Evolutionary conservation across 2,329 filamentous ascomycete species (phyloP), one percentile per base, ranked within the genome.

Genomic region (Penicillium vulpinum): DNA sequence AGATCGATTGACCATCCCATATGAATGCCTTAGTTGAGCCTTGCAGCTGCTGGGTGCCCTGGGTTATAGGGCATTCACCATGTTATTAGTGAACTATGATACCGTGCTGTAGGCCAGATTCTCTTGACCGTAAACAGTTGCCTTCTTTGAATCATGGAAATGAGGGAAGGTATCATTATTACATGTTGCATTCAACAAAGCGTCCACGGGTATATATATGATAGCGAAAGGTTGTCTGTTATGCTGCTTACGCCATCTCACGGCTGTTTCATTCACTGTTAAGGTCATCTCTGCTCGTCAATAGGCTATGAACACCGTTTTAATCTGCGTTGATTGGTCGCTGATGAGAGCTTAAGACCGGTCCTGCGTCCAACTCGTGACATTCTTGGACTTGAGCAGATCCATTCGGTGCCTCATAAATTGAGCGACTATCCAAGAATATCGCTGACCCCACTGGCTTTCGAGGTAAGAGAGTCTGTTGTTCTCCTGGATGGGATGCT

Each of bases 301-400:
- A n/a, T 26, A 5, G 18, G 18, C 9, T 16, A 11, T 46, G 9
- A 9, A 10, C 8, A 22, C 33, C n/a, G 0, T 2, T 11, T 54
- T 24, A 62, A 0, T 5, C 57, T 0, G 58, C 36, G n/a, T 65
- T n/a, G 10, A 65, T 62, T 6, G 63, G 62, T 22, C 51, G 60
- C 26, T 65, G 63, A 24, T 65, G 62, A 10, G 51, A 49, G 29
- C 63, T 45, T 7, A 47, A 48, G 1, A 64, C 53, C 7, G 60
- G 62, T 2, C 63, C 63, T 4, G 60, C 63, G 22, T 65, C 63
- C 28, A 65, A 31, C 45, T 64, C 62, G 29, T 64, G 55, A 47
- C 58, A 62, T 33, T 58, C 58, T 6, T 48, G 54, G 5, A 60
- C 38, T 10, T 58, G 62, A 10, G 60, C 60, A 7, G 52, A 46